A percentile compares a stretch with the other conserved stretches of the same genome.
Evolutionary conservation across 192 early-diverging fungal genomes (phyloP).

Genomic region (Helicostylum pulchrum): DNA sequence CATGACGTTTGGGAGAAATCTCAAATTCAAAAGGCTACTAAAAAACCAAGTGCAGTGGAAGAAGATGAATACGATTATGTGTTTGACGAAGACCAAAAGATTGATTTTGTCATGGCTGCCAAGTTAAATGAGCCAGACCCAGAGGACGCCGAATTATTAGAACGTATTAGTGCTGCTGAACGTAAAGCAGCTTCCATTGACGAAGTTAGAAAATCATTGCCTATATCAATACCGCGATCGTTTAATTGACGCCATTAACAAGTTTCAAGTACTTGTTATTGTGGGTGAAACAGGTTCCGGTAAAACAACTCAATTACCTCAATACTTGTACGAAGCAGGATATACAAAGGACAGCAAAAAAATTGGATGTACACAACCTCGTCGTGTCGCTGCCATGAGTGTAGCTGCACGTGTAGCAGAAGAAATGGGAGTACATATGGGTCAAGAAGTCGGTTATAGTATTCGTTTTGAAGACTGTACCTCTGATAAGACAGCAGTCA

Average conservation of each 20-base stretch:
- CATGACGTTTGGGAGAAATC: slow-evolving; percentile 92
- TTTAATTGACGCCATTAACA: slow-evolving; percentile 78
- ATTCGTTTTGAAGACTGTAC: slow-evolving; percentile 99
- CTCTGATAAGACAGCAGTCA: slow-evolving; percentile 88
- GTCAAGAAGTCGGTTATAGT: slow-evolving; percentile 92
- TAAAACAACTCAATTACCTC: slow-evolving; percentile 98
- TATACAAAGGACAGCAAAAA: slow-evolving; percentile 84
- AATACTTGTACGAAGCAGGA: slow-evolving; percentile 94
- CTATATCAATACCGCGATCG: slow-evolving; percentile 83
- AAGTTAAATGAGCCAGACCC: slow-evolving; percentile 55
- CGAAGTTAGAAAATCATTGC: slow-evolving; percentile 81
- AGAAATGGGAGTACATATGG: slow-evolving; percentile 92
- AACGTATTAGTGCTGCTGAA: slow-evolving; percentile 61
- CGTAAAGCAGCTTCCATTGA: slow-evolving; percentile 65
- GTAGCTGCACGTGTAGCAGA: slow-evolving; percentile 97
- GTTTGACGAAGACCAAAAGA: slow-evolving; percentile 81
- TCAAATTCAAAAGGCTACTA: slow-evolving; percentile 65
- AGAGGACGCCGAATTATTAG: slow-evolving; percentile 49
- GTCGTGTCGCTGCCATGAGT: slow-evolving; percentile 97
- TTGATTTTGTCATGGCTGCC: slow-evolving; percentile 85
- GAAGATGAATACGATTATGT: slow-evolving; percentile 87
- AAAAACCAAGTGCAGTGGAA: slow-evolving; percentile 47
- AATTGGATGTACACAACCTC: slow-evolving; percentile 97
- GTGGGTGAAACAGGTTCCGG: slow-evolving; percentile 98
- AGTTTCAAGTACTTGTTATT: slow-evolving; percentile 87